Evolutionary conservation across 202 grass and related monocot species (phyloP).

Genomic region (Zoysia matrella): DNA sequence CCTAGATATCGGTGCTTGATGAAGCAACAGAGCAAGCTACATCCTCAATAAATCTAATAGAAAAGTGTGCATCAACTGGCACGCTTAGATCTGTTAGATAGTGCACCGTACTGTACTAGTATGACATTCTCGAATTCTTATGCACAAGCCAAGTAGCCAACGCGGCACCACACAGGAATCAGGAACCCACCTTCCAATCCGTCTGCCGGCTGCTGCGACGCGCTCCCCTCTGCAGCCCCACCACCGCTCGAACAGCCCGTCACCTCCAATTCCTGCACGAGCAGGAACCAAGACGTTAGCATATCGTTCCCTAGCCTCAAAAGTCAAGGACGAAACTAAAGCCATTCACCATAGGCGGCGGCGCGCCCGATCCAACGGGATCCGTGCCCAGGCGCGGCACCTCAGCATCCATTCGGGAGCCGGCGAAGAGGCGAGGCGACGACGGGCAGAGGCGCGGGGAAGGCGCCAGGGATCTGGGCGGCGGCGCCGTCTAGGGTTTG

Average conservation of each 20-base stretch:
- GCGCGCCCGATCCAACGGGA: conserved; percentile 49
- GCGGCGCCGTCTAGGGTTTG: conserved; percentile 42
- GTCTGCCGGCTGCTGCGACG: not conserved
- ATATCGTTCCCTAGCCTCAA: not conserved
- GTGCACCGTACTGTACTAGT: not conserved
- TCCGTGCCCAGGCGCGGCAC: not conserved
- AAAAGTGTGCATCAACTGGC: not conserved
- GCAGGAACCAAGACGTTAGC: not conserved
- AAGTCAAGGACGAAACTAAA: not conserved
- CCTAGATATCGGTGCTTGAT: not conserved
- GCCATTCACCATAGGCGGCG: conserved; percentile 29
- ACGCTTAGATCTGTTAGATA: conserved; percentile 20
- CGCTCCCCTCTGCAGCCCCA: conserved; percentile 18
- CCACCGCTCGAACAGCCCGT: not conserved
- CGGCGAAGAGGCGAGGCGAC: not conserved
- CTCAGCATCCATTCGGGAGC: conserved; percentile 41
- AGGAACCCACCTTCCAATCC: conserved; percentile 40
- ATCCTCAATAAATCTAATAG: not conserved
- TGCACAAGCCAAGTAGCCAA: not conserved
- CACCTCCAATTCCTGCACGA: conserved; percentile 45
- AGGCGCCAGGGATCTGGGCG: not conserved
- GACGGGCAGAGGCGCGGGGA: not conserved
- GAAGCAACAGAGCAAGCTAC: not conserved
- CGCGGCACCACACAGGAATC: not conserved
- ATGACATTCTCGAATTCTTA: not conserved